Conservation (phyloP, 108 stramenopile genomes). For the Skeletonema tropicum region DNA sequence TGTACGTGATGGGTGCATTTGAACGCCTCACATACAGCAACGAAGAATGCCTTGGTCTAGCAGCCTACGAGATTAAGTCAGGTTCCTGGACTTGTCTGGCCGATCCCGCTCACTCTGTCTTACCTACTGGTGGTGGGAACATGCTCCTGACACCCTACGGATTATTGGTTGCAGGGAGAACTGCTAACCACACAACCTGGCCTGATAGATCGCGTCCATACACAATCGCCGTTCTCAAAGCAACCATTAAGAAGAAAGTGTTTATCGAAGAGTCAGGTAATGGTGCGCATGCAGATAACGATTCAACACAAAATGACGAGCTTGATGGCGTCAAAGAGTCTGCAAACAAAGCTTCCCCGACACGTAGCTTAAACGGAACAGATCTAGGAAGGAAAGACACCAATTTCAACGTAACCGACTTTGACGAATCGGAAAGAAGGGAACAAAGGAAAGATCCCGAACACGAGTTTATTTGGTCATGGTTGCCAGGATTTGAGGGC, state of each 20-base stretch:
- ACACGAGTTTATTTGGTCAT: conserved; percentile 92
- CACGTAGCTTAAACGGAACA: conserved; percentile 7
- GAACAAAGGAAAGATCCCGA: conserved; percentile 39
- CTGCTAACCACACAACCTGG: conserved; percentile 72
- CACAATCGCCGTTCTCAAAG: conserved; percentile 82
- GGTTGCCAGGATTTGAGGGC: conserved; percentile 94
- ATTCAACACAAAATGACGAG: conserved; percentile 29
- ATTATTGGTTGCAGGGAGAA: conserved; percentile 88
- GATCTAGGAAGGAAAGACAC: background rate
- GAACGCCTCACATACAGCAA: conserved; percentile 70
- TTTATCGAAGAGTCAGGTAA: conserved; percentile 11
- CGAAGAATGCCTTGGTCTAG: conserved; percentile 72
- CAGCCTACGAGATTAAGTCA: conserved; percentile 82
- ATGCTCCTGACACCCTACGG: conserved; percentile 89
- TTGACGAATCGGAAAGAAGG: conserved; percentile 22
- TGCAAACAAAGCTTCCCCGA: background rate
- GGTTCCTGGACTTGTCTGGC: conserved; percentile 88
- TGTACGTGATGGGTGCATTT: conserved; percentile 91
- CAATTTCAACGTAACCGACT: background rate
- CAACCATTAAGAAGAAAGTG: conserved; percentile 69
- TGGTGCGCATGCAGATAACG: background rate
- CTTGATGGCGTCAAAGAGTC: conserved; percentile 3
- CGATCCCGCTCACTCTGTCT: conserved; percentile 78
- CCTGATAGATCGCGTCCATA: conserved; percentile 69
- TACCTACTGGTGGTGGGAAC: conserved; percentile 83